These are phyloP conservation scores for Xylaria intraflava DNA, from an alignment of 495 filamentous ascomycete genomes.

Conservation along the genomic window DNA sequence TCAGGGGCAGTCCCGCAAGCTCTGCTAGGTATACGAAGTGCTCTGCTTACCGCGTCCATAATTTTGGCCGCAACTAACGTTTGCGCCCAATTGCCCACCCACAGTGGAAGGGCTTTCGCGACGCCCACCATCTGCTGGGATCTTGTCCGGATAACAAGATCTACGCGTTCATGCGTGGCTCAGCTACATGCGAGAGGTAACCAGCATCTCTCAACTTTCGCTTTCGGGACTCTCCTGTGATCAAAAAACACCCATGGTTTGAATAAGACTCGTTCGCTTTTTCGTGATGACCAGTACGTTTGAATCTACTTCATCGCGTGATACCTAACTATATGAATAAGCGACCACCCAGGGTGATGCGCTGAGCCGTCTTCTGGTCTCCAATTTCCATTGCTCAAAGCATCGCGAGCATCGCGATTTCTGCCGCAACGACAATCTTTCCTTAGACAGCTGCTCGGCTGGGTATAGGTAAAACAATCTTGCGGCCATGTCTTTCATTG, in stretches of 20 bases:
- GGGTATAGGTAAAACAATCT: background rate
- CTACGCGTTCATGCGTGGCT: too few relatives aligned
- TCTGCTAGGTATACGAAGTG: too few relatives aligned
- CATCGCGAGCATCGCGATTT: background rate
- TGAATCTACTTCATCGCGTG: background rate
- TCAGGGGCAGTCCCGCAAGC: too few relatives aligned
- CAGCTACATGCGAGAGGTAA: too few relatives aligned
- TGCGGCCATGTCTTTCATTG: background rate
- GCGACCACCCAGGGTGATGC: background rate
- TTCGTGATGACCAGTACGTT: background rate
- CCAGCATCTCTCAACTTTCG: too few relatives aligned
- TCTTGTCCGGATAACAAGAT: too few relatives aligned
- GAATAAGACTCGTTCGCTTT: background rate
- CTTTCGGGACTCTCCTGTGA: too few relatives aligned
- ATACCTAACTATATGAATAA: background rate
- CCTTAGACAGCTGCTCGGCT: background rate
- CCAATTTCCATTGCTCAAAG: background rate
- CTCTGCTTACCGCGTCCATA: too few relatives aligned
- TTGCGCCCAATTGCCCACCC: too few relatives aligned
- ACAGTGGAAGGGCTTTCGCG: too few relatives aligned
- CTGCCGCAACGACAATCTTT: background rate
- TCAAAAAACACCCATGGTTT: background rate
- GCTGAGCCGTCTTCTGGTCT: background rate
- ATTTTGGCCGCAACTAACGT: too few relatives aligned
- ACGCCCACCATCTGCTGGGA: too few relatives aligned